Conservation (phyloP, 1,284 basidiomycete genomes). For the Apiotrichum domesticum region DNA sequence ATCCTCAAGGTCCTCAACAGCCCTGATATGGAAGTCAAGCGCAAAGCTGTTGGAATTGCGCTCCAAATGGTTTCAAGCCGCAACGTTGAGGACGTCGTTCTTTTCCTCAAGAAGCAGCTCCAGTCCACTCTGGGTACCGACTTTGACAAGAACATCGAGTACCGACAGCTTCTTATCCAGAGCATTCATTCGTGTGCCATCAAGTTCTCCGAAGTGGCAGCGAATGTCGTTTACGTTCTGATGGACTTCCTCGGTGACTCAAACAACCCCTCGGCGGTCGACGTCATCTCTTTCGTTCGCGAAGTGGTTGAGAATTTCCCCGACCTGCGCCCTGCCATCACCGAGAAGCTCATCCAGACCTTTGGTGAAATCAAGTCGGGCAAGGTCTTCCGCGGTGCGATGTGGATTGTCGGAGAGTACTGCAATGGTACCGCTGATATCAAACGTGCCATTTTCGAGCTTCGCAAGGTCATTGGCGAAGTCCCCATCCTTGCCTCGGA, state of each 20-base stretch:
- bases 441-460: slow-evolving; percentile 66
- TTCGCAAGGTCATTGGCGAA: slow-evolving; percentile 86
- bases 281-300: slow-evolving; percentile 91
- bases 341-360: slow-evolving; percentile 76
- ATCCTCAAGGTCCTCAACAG: slow-evolving; percentile 73
- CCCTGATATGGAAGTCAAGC: slow-evolving; percentile 93
- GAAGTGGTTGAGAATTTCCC: slow-evolving; percentile 99
- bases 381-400: slow-evolving; percentile 91
- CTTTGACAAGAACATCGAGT: slow-evolving; percentile 71
- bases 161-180: slow-evolving; percentile 93
- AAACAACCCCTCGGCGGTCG: slow-evolving; percentile 89
- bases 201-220: slow-evolving; percentile 96
- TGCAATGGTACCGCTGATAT: slow-evolving; percentile 63
- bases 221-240: slow-evolving; percentile 90
- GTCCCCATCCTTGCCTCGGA: slow-evolving; percentile 92
- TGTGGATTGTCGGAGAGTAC: slow-evolving; percentile 99
- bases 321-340: slow-evolving; percentile 72
- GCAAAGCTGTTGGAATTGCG: slow-evolving; percentile 85
- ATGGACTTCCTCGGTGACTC: slow-evolving; percentile 99
- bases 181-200: slow-evolving; percentile 95
- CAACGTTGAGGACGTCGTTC: slow-evolving; percentile 95
- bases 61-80: slow-evolving; percentile 90
- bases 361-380: slow-evolving; percentile 90
- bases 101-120: slow-evolving; percentile 98
- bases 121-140: slow-evolving; percentile 84